Percentiles rank a stretch among this genome's conserved stretches.
Evolutionary conservation across 495 filamentous ascomycete species (phyloP).

Genomic region (Aspergillus steynii): DNA sequence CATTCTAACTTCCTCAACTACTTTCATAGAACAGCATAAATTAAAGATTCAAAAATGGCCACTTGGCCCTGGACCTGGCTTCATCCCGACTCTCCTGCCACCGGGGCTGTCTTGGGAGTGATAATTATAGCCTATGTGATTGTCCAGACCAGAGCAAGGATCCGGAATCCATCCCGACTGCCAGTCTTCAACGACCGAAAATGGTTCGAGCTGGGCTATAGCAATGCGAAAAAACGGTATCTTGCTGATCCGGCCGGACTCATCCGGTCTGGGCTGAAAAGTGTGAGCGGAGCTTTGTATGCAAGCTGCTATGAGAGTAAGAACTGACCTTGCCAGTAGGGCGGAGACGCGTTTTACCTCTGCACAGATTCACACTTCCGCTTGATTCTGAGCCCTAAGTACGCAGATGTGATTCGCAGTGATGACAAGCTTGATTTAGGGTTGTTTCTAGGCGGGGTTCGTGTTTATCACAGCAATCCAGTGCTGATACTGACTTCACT

Average conservation of each 20-base stretch:
- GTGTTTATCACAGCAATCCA: background rate
- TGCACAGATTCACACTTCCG: slow-evolving; percentile 12
- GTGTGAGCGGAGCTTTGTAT: background rate
- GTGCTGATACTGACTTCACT: no score
- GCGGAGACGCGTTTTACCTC: slow-evolving; percentile 12
- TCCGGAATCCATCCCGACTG: slow-evolving; percentile 7
- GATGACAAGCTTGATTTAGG: slow-evolving; percentile 6
- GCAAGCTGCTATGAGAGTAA: background rate
- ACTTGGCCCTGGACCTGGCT: no score
- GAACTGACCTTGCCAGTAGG: background rate
- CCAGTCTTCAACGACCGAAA: slow-evolving; percentile 10
- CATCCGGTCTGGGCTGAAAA: background rate
- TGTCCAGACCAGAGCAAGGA: no score
- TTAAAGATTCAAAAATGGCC: no score
- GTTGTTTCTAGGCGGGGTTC: background rate
- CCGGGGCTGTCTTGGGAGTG: no score
- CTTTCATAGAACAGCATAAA: no score
- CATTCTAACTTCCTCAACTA: no score
- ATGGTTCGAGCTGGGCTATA: slow-evolving; percentile 12
- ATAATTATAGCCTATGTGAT: no score
- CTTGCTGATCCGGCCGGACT: background rate
- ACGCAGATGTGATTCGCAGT: slow-evolving; percentile 13
- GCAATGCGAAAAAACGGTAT: slow-evolving; percentile 11
- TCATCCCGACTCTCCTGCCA: no score
- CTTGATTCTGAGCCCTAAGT: slow-evolving; percentile 11